These are phyloP conservation scores for Meripilus lineatus DNA, from an alignment of 1,284 basidiomycete species.

Conservation along the genomic window DNA sequence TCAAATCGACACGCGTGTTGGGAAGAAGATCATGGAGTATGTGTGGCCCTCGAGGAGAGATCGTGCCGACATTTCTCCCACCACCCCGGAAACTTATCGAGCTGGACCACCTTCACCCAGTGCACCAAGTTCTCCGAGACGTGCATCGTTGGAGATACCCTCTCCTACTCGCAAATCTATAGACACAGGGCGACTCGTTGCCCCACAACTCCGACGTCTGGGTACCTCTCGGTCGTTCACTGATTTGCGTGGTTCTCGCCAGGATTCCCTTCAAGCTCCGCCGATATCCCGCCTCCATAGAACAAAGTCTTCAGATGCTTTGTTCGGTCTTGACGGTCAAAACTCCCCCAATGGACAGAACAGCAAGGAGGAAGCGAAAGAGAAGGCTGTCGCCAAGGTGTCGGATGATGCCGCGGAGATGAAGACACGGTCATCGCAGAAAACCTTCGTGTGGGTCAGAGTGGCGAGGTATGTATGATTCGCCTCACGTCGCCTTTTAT, in stretches of 20 bases:
- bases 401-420: slow-evolving; percentile 64
- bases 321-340: slow-evolving; percentile 13
- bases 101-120: neutral
- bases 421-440: slow-evolving; percentile 73
- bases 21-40: slow-evolving; percentile 85
- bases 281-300: slow-evolving; percentile 21
- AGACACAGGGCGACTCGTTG: slow-evolving; percentile 19
- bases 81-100: slow-evolving; percentile 1
- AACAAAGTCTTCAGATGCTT: slow-evolving; percentile 26
- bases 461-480: slow-evolving; percentile 58
- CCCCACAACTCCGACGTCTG: slow-evolving; percentile 43
- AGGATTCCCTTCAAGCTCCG: slow-evolving; percentile 29
- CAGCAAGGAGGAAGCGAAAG: slow-evolving; percentile 16
- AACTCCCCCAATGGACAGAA: slow-evolving; percentile 11
- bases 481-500: slow-evolving; percentile 5
- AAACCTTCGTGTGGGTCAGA: slow-evolving; percentile 80
- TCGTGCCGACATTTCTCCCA: slow-evolving; percentile 7
- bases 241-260: slow-evolving; percentile 47
- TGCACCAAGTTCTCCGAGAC: slow-evolving; percentile 12
- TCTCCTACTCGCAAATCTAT: slow-evolving; percentile 19
- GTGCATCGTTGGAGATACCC: slow-evolving; percentile 25
- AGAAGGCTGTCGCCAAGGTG: slow-evolving; percentile 54
- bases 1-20: slow-evolving; percentile 82
- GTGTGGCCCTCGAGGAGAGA: slow-evolving; percentile 68
- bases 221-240: slow-evolving; percentile 66